These are phyloP conservation scores for Licmophora abbreviata DNA, from an alignment of 108 stramenopile species.

Conservation along the genomic window DNA sequence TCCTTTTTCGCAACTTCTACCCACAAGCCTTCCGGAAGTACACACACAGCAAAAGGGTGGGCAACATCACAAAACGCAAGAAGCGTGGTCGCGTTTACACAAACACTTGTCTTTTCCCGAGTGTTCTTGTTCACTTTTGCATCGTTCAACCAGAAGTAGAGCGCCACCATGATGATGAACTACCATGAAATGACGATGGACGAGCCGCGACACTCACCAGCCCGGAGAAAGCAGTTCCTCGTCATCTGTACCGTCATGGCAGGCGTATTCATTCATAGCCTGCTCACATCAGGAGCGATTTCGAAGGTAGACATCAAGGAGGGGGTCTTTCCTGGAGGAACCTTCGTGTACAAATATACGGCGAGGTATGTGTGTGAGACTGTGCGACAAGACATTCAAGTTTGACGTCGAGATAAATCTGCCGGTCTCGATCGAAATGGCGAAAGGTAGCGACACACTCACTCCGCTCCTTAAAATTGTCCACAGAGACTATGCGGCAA, in stretches of 20 bases:
- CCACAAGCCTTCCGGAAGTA: too few species aligned
- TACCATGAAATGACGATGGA: constrained; percentile 72
- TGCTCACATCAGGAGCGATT: constrained; percentile 44
- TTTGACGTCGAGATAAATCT: too few species aligned
- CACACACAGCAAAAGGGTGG: too few species aligned
- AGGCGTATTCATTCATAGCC: constrained; percentile 21
- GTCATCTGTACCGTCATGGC: constrained; percentile 46
- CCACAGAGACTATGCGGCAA: constrained; percentile 79
- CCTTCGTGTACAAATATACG: constrained; percentile 49
- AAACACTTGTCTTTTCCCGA: too few species aligned
- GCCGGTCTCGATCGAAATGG: too few species aligned
- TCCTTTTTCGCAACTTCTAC: too few species aligned
- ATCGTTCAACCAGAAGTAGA: too few species aligned
- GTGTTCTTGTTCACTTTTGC: too few species aligned
- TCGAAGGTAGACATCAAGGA: constrained; percentile 23
- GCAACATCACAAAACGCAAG: too few species aligned
- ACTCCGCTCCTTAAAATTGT: too few species aligned
- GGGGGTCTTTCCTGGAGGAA: constrained; percentile 54
- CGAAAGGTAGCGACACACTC: too few species aligned
- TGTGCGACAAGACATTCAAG: not conserved
- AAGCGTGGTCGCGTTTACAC: too few species aligned
- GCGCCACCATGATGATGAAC: constrained; percentile 56
- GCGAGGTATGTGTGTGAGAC: constrained; percentile 12
- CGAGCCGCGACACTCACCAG: constrained; percentile 42
- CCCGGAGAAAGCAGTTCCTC: constrained; percentile 37